Conservation (phyloP, 495 filamentous ascomycete species). For the Aspergillus biplanus region DNA sequence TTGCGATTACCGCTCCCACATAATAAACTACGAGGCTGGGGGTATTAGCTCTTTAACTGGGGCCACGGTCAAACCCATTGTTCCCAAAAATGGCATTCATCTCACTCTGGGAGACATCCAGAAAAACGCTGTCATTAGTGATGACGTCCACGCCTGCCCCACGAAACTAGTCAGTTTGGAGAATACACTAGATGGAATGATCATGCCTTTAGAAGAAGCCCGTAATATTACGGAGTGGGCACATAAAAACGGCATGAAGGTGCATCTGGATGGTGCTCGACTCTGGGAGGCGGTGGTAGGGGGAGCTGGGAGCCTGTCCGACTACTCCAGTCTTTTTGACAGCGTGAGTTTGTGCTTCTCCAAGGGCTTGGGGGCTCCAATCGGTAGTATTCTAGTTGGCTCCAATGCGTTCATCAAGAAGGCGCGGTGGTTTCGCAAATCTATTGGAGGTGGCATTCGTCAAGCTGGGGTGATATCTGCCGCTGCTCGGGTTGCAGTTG, state of each 20-base stretch:
- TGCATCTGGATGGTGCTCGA: constrained; percentile 85
- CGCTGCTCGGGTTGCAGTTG: constrained; percentile 50
- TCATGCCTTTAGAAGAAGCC: constrained; percentile 75
- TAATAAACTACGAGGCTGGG: constrained; percentile 54
- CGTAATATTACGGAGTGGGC: constrained; percentile 71
- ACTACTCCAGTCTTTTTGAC: constrained; percentile 76
- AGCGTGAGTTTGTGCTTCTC: constrained; percentile 83
- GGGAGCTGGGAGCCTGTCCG: constrained; percentile 62
- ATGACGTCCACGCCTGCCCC: constrained; percentile 58
- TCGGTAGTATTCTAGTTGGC: constrained; percentile 80
- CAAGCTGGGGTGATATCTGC: constrained; percentile 62
- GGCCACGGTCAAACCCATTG: constrained; percentile 43
- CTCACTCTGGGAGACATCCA: constrained; percentile 78
- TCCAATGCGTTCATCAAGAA: constrained; percentile 65
- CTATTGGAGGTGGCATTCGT: constrained; percentile 80
- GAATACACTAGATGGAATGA: constrained; percentile 78
- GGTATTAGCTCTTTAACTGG: constrained; percentile 51
- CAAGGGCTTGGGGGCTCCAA: constrained; percentile 87
- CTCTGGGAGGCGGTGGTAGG: constrained; percentile 77
- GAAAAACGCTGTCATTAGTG: constrained; percentile 46
- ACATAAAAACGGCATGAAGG: constrained; percentile 62
- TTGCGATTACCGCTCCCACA: constrained; percentile 52
- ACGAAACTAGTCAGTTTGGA: constrained; percentile 83
- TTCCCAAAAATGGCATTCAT: constrained; percentile 65
- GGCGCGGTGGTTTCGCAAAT: constrained; percentile 80